Evolutionary conservation across 1,139 yeast genomes (phyloP), one percentile per base, ranked within the genome.

Genomic region (Pichia sp.): DNA sequence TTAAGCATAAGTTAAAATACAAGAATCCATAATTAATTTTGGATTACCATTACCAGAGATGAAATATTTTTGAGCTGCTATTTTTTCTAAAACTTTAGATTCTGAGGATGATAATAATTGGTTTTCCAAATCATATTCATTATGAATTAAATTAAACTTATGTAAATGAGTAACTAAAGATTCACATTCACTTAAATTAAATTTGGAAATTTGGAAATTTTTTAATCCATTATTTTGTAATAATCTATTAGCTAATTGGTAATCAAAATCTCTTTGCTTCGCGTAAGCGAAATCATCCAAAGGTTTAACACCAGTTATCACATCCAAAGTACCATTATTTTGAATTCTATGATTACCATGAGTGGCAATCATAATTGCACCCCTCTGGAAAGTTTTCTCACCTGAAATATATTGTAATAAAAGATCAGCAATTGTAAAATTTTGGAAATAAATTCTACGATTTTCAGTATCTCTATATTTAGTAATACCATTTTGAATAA

Each of bases 11-110:
- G 59, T 55, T 47, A 63, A 45, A 25, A 71, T 68, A 56, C 72
- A 67, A 48, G 77, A 71, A 59, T 72, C 80, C 52, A 84, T 65
- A 53, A 86, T 66, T 55, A 77, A 79, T 49, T 85, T 76, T 38
- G 95, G 90, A 65, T 85, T 87, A 57, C 96, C 96, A 56, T 83
- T 80, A 43, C 95, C 90, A 54, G 85, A 75, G 34, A 82, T 62
- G 54, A 79, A 76, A 60, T 80, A 79, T 60, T 79, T 78, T 57
- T 81, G 78, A 41, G 70, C 67, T 3, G 70, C 64, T 37, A 76
- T 58, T 47, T 65, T 68, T 43, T 72, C 48, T 23, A 61, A 41
- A 35, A 55, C 56, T 22, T 43, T 50, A 11, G 52, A 55, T 35
- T 48, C 43, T 13, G 52, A 49, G 13, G 43, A 39, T 4, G 43